These are phyloP conservation scores for Bauhinia variegata DNA, from an alignment of 306 rosid species.

Conservation along the genomic window DNA sequence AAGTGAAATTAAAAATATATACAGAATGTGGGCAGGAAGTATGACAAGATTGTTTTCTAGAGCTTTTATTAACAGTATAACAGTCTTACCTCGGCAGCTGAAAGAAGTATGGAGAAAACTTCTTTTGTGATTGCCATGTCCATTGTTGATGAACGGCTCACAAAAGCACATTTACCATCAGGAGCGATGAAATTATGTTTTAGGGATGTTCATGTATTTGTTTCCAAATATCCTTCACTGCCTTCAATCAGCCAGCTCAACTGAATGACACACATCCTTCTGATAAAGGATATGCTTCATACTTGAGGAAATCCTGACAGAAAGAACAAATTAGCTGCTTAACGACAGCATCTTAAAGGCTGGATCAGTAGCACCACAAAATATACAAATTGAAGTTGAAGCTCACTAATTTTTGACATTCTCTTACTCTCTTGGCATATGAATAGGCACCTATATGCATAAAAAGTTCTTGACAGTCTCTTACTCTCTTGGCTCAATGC, in stretches of 20 bases:
- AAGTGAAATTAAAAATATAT: too few species aligned
- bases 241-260: constrained; percentile 82
- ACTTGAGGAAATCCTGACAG: constrained; percentile 59
- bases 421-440: too few species aligned
- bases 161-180: constrained; percentile 72
- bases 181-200: constrained; percentile 73
- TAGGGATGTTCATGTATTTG: constrained; percentile 87
- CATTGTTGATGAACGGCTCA: constrained; percentile 80
- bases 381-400: too few species aligned
- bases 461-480: too few species aligned
- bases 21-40: neutral
- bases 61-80: constrained; percentile 3
- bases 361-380: too few species aligned
- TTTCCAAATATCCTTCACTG: constrained; percentile 62
- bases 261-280: constrained; percentile 73
- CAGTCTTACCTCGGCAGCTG: constrained; percentile 68
- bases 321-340: constrained; percentile 28
- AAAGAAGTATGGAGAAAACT: constrained; percentile 57
- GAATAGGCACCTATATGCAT: too few species aligned
- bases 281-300: constrained; percentile 76
- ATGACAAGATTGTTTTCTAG: neutral
- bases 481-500: constrained; percentile 88
- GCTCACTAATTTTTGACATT: too few species aligned
- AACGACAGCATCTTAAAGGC: too few species aligned
- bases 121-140: constrained; percentile 69